Evolutionary conservation across 306 rosid genomes (phyloP).

Genomic region (Lathyrus tuberosus): DNA sequence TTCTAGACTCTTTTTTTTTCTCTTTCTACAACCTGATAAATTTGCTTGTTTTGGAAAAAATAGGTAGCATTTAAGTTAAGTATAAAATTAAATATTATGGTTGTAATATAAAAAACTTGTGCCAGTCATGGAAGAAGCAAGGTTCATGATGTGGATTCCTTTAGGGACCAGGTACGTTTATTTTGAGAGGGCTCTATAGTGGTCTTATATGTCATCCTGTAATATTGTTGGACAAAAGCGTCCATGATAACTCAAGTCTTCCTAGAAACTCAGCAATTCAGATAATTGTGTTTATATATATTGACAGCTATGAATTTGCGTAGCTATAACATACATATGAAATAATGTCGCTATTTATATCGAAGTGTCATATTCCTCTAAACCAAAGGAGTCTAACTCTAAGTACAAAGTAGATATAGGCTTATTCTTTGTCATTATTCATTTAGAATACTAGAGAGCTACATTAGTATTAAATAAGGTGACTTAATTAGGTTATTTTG

Average conservation of each 20-base stretch:
- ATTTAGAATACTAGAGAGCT: constrained; percentile 4
- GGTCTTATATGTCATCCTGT: constrained; percentile 5
- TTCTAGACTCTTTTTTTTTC: constrained; percentile 36
- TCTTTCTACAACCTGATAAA: background rate
- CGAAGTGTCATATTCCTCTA: background rate
- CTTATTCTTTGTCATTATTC: constrained; percentile 2
- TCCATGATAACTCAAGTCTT: constrained; percentile 17
- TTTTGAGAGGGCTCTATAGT: background rate
- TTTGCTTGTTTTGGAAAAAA: constrained; percentile 28
- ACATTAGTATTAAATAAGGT: background rate
- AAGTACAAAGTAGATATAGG: background rate
- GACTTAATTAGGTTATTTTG: constrained; percentile 17
- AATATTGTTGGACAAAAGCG: constrained; percentile 12
- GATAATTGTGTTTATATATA: constrained; percentile 21
- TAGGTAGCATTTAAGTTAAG: constrained; percentile 11
- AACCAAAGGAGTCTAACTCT: no score
- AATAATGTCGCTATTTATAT: constrained; percentile 20
- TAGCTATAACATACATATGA: no score
- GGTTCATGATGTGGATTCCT: constrained; percentile 18
- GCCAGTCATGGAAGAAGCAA: background rate
- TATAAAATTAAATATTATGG: constrained; percentile 21
- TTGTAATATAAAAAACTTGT: constrained; percentile 9
- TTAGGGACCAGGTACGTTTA: background rate
- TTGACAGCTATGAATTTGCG: no score
- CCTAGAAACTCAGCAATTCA: constrained; percentile 19